Conservation (phyloP, 768 basidiomycete species). For the Hygrocybe punicea region DNA sequence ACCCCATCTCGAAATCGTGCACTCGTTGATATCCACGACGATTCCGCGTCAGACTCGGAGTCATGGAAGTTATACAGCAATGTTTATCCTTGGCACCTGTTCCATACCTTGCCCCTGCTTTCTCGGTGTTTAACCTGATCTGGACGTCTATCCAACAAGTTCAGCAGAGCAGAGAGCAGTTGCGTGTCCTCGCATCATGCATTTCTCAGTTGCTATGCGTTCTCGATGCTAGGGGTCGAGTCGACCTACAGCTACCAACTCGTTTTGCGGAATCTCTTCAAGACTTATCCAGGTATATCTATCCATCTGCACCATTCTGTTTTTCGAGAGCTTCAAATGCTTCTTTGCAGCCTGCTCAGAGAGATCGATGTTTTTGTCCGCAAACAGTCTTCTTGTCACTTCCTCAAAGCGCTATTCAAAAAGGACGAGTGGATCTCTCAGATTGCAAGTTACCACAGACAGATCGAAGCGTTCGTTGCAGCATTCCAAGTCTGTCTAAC, state of each 20-base stretch:
- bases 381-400: not conserved
- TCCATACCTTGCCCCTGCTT: not conserved
- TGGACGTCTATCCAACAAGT: not conserved
- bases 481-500: constrained; percentile 3
- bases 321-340: no score
- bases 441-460: not conserved
- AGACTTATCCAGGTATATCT: not conserved
- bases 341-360: not conserved
- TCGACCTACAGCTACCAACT: no score
- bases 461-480: not conserved
- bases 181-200: not conserved
- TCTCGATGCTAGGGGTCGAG: not conserved
- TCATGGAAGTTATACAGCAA: not conserved
- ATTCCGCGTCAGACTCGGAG: no score
- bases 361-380: not conserved
- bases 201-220: not conserved
- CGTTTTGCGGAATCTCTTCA: not conserved
- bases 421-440: not conserved
- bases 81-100: not conserved
- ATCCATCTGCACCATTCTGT: not conserved
- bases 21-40: no score
- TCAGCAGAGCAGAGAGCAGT: not conserved
- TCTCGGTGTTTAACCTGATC: not conserved
- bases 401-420: not conserved
- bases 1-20: no score